Percentiles rank a stretch among this genome's conserved stretches.
phyloP scores from a whole-genome alignment of 1,284 basidiomycete species.

The Cystobasidium slooffiae region DNA sequence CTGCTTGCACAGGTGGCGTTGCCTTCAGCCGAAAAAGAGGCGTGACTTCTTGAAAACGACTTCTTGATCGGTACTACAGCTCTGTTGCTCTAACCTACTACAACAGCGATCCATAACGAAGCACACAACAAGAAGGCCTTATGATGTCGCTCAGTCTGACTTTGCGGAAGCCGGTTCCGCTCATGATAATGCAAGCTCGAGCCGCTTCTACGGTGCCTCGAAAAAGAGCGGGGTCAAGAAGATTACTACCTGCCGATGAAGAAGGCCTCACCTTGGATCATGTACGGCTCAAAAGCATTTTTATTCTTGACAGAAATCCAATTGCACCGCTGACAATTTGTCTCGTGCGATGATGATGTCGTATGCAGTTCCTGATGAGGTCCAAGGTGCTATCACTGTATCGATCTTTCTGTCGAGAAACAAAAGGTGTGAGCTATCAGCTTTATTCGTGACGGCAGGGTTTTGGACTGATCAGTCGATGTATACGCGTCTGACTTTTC shows the following conservation, averaged over 20 bases:
- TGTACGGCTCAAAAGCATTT: slow-evolving; percentile 2
- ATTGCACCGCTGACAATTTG: too few relatives aligned
- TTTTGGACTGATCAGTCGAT: neutral
- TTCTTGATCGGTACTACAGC: too few relatives aligned
- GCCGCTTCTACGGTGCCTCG: slow-evolving; percentile 11
- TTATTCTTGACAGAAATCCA: too few relatives aligned
- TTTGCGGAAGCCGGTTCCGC: neutral
- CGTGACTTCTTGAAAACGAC: too few relatives aligned
- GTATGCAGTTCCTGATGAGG: slow-evolving; percentile 36
- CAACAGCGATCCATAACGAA: neutral
- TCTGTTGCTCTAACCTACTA: too few relatives aligned
- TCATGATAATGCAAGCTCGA: neutral
- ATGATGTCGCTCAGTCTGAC: neutral
- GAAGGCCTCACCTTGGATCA: slow-evolving; percentile 31
- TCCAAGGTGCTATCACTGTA: slow-evolving; percentile 37
- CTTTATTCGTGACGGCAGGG: neutral
- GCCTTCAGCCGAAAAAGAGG: too few relatives aligned
- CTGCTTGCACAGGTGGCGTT: too few relatives aligned
- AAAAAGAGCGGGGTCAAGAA: slow-evolving; percentile 1
- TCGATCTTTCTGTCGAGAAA: slow-evolving; percentile 39
- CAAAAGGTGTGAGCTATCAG: slow-evolving; percentile 4
- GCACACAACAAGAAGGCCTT: neutral
- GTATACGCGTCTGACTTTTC: neutral
- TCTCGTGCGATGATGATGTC: neutral
- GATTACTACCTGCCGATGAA: slow-evolving; percentile 9